Conservation (phyloP, 257 asterid genomes). For the Solanum stenotomum region DNA sequence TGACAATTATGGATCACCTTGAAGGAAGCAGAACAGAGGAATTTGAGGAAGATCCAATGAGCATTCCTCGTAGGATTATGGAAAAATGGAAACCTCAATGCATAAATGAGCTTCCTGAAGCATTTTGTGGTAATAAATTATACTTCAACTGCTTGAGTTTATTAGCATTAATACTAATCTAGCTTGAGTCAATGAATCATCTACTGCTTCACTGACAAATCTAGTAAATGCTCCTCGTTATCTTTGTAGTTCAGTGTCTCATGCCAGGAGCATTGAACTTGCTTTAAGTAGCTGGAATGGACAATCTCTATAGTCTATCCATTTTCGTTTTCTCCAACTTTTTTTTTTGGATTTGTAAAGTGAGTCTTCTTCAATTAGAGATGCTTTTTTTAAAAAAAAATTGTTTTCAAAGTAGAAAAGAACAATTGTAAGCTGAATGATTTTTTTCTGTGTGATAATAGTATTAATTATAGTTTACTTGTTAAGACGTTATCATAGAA, state of each 20-base stretch:
- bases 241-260: background rate
- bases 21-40: conserved; percentile 45
- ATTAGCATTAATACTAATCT: background rate
- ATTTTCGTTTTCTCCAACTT: background rate
- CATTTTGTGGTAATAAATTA: conserved; percentile 70
- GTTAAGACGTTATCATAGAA: background rate
- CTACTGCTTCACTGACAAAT: background rate
- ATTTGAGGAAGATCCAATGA: conserved; percentile 89
- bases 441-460: background rate
- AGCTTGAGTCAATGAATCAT: background rate
- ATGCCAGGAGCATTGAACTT: background rate
- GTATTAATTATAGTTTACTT: background rate
- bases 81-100: conserved; percentile 89
- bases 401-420: background rate
- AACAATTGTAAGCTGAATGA: background rate
- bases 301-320: background rate
- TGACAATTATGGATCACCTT: conserved; percentile 71
- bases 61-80: conserved; percentile 70
- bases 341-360: background rate
- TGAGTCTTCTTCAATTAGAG: background rate
- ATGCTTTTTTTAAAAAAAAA: background rate
- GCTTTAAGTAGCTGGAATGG: background rate
- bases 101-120: conserved; percentile 87
- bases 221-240: background rate
- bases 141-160: background rate